phyloP scores from a whole-genome alignment of 352 stramenopile genomes.

The Phytopythium delawarense region DNA sequence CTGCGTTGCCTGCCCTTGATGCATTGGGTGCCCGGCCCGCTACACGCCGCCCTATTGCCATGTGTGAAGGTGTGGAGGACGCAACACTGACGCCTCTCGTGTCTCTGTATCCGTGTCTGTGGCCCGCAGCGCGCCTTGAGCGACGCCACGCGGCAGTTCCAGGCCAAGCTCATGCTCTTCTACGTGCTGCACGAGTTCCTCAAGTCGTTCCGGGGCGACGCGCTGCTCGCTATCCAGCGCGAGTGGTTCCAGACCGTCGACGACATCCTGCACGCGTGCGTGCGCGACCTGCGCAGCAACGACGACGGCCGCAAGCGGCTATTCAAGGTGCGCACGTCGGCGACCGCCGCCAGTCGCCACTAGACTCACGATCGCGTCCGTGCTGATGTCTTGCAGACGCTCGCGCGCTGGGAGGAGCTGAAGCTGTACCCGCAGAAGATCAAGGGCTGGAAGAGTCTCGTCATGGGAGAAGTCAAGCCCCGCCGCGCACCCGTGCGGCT shows the following conservation, averaged over 20 bases:
- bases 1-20: slow-evolving; percentile 2
- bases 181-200: slow-evolving; percentile 88
- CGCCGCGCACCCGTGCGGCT: slow-evolving; percentile 44
- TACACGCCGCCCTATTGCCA: background rate
- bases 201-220: slow-evolving; percentile 67
- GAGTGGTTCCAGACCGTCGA: slow-evolving; percentile 83
- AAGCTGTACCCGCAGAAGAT: slow-evolving; percentile 75
- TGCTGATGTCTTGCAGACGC: slow-evolving; percentile 30
- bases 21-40: background rate
- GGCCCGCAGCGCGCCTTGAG: slow-evolving; percentile 41
- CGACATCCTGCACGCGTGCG: slow-evolving; percentile 67
- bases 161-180: slow-evolving; percentile 83
- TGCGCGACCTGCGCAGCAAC: slow-evolving; percentile 57
- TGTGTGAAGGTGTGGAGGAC: background rate
- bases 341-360: background rate
- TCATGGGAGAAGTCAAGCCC: slow-evolving; percentile 65
- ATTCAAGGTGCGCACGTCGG: slow-evolving; percentile 46
- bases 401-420: slow-evolving; percentile 82
- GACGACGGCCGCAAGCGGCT: slow-evolving; percentile 71
- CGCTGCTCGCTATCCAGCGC: slow-evolving; percentile 51
- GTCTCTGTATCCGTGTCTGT: background rate
- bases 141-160: slow-evolving; percentile 58
- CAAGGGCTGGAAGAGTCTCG: slow-evolving; percentile 72
- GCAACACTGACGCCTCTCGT: background rate
- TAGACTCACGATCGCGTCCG: background rate